These are phyloP conservation scores for Nemania abortiva DNA, from an alignment of 2,329 filamentous ascomycete genomes.

Conservation along the genomic window DNA sequence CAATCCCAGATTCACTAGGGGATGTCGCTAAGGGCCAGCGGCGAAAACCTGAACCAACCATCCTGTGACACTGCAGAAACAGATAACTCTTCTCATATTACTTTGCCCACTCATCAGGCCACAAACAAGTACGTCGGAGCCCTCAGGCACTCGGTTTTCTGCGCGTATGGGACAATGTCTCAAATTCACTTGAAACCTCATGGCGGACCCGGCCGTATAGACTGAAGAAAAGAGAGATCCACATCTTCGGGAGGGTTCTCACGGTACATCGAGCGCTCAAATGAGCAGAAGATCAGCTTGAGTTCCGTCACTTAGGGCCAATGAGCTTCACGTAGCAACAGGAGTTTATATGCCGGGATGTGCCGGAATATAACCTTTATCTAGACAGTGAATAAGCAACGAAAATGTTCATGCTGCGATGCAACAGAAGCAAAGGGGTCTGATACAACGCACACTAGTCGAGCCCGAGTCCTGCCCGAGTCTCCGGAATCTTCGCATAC, in stretches of 20 bases:
- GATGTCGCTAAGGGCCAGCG: not conserved
- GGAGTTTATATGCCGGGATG: constrained; percentile 15
- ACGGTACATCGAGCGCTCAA: constrained; percentile 5
- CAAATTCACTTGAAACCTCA: constrained; percentile 12
- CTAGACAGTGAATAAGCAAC: constrained; percentile 24
- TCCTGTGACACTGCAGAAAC: constrained; percentile 1
- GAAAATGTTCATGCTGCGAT: constrained; percentile 32
- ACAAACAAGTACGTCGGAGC: constrained; percentile 5
- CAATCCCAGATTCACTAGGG: not conserved
- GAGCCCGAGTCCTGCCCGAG: constrained; percentile 11
- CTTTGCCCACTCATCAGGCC: constrained; percentile 2
- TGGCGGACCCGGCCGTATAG: not conserved
- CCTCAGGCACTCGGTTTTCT: not conserved
- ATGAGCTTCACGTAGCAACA: constrained; percentile 27
- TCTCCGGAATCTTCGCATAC: constrained; percentile 4
- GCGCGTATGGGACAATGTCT: constrained; percentile 9
- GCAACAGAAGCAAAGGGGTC: constrained; percentile 34
- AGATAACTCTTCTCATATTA: constrained; percentile 6
- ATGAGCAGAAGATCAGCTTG: constrained; percentile 26
- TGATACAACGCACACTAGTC: constrained; percentile 31
- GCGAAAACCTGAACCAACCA: not conserved
- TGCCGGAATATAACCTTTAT: constrained; percentile 18
- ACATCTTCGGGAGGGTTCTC: constrained; percentile 18
- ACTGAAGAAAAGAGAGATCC: constrained; percentile 9
- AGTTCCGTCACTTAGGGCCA: constrained; percentile 30